phyloP scores from a whole-genome alignment of 176 grass and related monocot genomes.

The Lolium rigidum region DNA sequence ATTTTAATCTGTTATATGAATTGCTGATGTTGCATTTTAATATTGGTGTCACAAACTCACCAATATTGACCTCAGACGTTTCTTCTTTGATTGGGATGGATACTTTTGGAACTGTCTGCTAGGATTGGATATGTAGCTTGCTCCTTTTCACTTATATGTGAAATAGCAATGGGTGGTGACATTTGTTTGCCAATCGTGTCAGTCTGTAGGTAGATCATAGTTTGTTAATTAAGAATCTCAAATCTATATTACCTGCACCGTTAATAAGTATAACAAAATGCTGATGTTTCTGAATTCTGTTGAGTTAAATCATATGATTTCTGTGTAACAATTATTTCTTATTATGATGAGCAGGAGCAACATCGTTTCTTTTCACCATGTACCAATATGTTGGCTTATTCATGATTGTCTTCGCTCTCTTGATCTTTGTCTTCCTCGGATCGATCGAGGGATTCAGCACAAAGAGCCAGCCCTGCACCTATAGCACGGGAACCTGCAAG shows the following conservation, averaged over 20 bases:
- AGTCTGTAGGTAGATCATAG: slow-evolving; percentile 1
- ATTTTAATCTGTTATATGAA: no score
- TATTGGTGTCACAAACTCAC: not conserved
- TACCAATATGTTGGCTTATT: slow-evolving; percentile 74
- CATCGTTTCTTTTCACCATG: slow-evolving; percentile 67
- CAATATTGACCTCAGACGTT: slow-evolving; percentile 11
- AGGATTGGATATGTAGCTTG: slow-evolving; percentile 5
- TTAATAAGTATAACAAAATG: not conserved
- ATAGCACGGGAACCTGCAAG: slow-evolving; percentile 71
- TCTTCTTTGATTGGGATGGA: slow-evolving; percentile 36
- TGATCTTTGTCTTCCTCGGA: slow-evolving; percentile 73
- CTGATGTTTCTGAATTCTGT: not conserved
- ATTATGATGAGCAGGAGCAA: slow-evolving; percentile 56
- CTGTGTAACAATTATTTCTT: slow-evolving; percentile 29
- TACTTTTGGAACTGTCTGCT: slow-evolving; percentile 36
- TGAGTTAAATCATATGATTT: slow-evolving; percentile 5
- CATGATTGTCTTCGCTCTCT: slow-evolving; percentile 54
- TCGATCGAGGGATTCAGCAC: slow-evolving; percentile 79
- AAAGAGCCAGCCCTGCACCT: slow-evolving; percentile 69
- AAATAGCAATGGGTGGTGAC: slow-evolving; percentile 7
- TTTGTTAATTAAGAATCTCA: not conserved
- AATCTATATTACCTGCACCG: no score
- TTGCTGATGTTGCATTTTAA: no score
- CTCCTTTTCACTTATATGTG: not conserved
- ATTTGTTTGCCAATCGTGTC: slow-evolving; percentile 16